phyloP scores from a whole-genome alignment of 2,329 filamentous ascomycete species.

The Trichoderma sp. region DNA sequence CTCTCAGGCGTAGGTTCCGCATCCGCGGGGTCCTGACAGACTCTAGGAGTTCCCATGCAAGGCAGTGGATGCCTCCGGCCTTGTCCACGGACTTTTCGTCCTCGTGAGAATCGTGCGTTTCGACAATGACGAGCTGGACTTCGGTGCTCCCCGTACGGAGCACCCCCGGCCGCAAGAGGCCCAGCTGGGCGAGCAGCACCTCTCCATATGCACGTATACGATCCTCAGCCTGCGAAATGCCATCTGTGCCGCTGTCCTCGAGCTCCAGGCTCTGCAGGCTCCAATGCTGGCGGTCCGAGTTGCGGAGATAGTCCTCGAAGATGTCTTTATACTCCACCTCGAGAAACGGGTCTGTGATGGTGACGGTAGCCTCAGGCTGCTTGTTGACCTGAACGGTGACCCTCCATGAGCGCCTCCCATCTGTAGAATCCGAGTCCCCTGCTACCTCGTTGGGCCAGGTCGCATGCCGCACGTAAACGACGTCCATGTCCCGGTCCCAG shows the following conservation, averaged over 20 bases:
- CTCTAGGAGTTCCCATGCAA: conserved; percentile 32
- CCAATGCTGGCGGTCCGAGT: conserved; percentile 26
- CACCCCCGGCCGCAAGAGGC: conserved; percentile 12
- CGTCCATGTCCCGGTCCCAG: conserved; percentile 24
- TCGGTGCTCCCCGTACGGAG: conserved; percentile 20
- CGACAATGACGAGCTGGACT: conserved; percentile 27
- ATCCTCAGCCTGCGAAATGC: conserved; percentile 21
- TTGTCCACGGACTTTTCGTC: background rate
- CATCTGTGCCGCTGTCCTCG: conserved; percentile 17
- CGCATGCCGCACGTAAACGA: conserved; percentile 23
- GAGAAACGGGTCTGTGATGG: conserved; percentile 27
- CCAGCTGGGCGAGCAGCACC: conserved; percentile 24
- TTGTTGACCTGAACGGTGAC: conserved; percentile 26
- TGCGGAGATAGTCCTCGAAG: conserved; percentile 29
- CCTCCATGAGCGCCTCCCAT: conserved; percentile 24
- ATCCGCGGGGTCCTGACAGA: conserved; percentile 19
- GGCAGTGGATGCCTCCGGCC: conserved; percentile 26
- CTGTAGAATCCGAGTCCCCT: conserved; percentile 4
- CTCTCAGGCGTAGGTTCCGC: conserved; percentile 25
- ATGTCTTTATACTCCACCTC: conserved; percentile 27
- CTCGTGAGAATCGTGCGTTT: conserved; percentile 24
- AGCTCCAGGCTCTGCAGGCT: conserved; percentile 22
- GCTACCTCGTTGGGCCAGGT: conserved; percentile 15
- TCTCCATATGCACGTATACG: conserved; percentile 25
- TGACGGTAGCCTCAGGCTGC: conserved; percentile 3